Conservation (phyloP, 345 rosid genomes). For the Raphanus sativus region DNA sequence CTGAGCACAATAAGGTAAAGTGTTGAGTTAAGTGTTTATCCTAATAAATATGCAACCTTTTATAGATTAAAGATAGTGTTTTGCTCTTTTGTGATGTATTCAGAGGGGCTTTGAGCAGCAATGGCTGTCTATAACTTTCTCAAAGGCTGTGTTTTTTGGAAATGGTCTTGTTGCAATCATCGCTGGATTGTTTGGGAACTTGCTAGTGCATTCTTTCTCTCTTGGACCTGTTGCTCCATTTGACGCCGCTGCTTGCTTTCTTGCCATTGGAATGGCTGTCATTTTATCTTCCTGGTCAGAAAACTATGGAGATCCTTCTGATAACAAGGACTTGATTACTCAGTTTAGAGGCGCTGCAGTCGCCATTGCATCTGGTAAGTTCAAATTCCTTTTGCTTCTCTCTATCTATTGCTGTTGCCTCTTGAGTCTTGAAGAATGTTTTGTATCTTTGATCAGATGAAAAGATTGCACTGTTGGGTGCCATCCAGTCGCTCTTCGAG, state of each 20-base stretch:
- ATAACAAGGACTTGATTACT: slow-evolving; percentile 82
- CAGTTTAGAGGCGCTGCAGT: slow-evolving; percentile 94
- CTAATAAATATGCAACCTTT: not conserved
- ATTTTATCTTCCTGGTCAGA: slow-evolving; percentile 91
- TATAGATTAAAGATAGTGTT: not conserved
- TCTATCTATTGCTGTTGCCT: not conserved
- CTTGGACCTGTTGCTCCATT: slow-evolving; percentile 98
- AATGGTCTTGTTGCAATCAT: slow-evolving; percentile 95
- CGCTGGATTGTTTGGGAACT: slow-evolving; percentile 85
- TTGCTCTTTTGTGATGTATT: slow-evolving; percentile 13
- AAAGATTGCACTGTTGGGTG: slow-evolving; percentile 93
- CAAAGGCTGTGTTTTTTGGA: slow-evolving; percentile 94
- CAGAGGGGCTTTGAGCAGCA: slow-evolving; percentile 96
- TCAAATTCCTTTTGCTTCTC: not conserved
- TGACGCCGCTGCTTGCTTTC: slow-evolving; percentile 96
- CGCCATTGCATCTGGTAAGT: slow-evolving; percentile 92
- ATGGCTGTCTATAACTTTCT: slow-evolving; percentile 90
- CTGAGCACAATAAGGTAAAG: slow-evolving; percentile 91
- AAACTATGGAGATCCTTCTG: slow-evolving; percentile 90
- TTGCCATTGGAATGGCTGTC: slow-evolving; percentile 89
- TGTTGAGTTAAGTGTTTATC: not conserved
- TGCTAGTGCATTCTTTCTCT: slow-evolving; percentile 71
- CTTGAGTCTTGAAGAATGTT: slow-evolving; percentile 16
- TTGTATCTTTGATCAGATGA: slow-evolving; percentile 57
- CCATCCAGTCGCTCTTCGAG: slow-evolving; percentile 96